These are phyloP conservation scores for Besnoitia besnoiti DNA, from an alignment of 169 alveolate genomes.

Conservation along the genomic window DNA sequence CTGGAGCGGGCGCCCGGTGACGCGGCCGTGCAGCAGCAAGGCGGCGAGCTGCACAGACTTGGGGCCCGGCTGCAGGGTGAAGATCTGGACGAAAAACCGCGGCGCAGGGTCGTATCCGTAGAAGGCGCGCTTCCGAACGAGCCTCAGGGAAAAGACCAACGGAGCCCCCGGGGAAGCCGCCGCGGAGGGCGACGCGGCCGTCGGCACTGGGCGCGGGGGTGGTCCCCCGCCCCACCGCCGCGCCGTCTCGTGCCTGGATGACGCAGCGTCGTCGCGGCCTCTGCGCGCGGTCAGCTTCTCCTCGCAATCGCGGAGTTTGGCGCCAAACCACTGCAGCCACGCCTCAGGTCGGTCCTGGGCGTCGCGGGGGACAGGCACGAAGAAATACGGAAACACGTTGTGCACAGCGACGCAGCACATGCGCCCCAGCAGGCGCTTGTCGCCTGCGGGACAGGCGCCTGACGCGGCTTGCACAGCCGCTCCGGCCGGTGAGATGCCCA, in stretches of 20 bases:
- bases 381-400: slow-evolving; percentile 59
- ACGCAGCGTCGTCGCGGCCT: not conserved
- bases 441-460: not conserved
- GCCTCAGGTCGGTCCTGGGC: slow-evolving; percentile 45
- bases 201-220: no score
- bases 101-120: slow-evolving; percentile 61
- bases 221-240: no score
- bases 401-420: slow-evolving; percentile 61
- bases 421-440: slow-evolving; percentile 52
- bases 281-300: slow-evolving; percentile 36
- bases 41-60: slow-evolving; percentile 57
- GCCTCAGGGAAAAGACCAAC: slow-evolving; percentile 29
- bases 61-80: slow-evolving; percentile 34
- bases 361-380: slow-evolving; percentile 63
- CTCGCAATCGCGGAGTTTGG: slow-evolving; percentile 38
- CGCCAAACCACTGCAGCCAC: slow-evolving; percentile 49
- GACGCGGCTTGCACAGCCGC: no score
- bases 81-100: slow-evolving; percentile 46
- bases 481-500: not conserved
- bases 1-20: slow-evolving; percentile 62
- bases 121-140: slow-evolving; percentile 48
- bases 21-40: slow-evolving; percentile 50
- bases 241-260: no score
- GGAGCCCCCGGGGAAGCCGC: not conserved
- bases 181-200: not conserved